Evolutionary conservation across 2,329 filamentous ascomycete genomes (phyloP).

Genomic region (Penicillium sp.): DNA sequence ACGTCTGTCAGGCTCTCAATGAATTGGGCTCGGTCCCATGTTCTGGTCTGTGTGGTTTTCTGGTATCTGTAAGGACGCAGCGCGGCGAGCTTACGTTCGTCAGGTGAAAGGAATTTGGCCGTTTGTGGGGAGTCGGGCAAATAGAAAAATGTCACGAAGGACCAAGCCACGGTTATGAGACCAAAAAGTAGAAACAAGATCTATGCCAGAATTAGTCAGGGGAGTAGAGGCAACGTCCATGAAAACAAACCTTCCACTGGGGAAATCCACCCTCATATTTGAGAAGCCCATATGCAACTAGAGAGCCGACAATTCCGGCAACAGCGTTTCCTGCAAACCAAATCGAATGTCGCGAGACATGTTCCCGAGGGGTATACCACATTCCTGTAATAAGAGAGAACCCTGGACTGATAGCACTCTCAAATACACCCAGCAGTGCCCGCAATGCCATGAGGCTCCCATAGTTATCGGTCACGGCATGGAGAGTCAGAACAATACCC

Average conservation of each 20-base stretch:
- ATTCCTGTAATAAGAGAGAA: conserved; percentile 36
- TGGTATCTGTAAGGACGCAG: conserved; percentile 11
- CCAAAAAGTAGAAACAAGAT: conserved; percentile 24
- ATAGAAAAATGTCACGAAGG: conserved; percentile 13
- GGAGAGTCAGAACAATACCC: conserved; percentile 31
- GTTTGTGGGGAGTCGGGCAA: conserved; percentile 19
- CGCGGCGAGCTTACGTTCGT: conserved; percentile 11
- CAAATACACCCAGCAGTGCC: conserved; percentile 45
- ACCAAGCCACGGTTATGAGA: conserved; percentile 14
- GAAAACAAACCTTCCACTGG: conserved; percentile 16
- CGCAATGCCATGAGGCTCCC: conserved; percentile 40
- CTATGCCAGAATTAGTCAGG: neutral
- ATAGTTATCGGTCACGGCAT: conserved; percentile 37
- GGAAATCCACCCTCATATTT: conserved; percentile 12
- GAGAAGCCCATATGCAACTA: conserved; percentile 23
- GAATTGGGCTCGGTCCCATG: conserved; percentile 26
- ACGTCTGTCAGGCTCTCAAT: conserved; percentile 34
- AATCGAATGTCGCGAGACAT: conserved; percentile 25
- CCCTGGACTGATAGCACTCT: conserved; percentile 37
- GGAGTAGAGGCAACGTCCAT: neutral
- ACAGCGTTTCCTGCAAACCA: conserved; percentile 28
- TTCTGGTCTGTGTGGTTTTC: conserved; percentile 9
- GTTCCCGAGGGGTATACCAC: conserved; percentile 30
- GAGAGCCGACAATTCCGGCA: conserved; percentile 24
- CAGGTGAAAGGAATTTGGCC: conserved; percentile 15